Percentiles rank a stretch among this genome's conserved stretches.
Evolutionary conservation across 345 rosid species (phyloP).

Genomic region (Eucalyptus leucophloia): DNA sequence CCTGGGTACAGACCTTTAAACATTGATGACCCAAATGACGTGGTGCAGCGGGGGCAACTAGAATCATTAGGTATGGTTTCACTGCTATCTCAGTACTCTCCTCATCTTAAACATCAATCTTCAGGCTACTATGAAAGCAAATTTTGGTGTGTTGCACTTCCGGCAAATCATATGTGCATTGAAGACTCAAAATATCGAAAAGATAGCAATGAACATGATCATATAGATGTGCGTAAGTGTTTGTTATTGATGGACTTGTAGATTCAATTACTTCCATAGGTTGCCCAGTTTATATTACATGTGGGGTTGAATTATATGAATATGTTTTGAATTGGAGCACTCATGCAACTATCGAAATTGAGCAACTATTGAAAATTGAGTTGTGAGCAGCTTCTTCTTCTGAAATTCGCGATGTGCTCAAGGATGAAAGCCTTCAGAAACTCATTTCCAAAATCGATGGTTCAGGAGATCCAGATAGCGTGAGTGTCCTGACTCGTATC

Average conservation of each 20-base stretch:
- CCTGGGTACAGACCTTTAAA: slow-evolving; percentile 22
- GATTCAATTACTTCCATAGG: not conserved
- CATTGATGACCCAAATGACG: slow-evolving; percentile 29
- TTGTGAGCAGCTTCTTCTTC: slow-evolving; percentile 27
- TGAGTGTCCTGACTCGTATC: slow-evolving; percentile 4
- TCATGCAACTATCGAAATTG: not conserved
- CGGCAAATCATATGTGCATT: not conserved
- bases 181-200: not conserved
- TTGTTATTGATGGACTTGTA: not conserved
- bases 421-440: slow-evolving; percentile 27
- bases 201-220: not conserved
- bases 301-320: not conserved
- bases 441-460: slow-evolving; percentile 22
- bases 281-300: not conserved
- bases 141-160: not conserved
- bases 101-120: not conserved
- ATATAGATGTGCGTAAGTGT: not conserved
- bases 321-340: not conserved
- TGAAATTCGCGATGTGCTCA: slow-evolving; percentile 32
- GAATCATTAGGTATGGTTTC: slow-evolving; percentile 37
- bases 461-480: slow-evolving; percentile 29
- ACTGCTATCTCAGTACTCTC: not conserved
- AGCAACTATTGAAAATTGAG: not conserved
- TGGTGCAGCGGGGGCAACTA: slow-evolving; percentile 26
- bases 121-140: not conserved